Evolutionary conservation across 495 filamentous ascomycete species (phyloP), one percentile per base, ranked within the genome.

Genomic region (Arthonia radiata): DNA sequence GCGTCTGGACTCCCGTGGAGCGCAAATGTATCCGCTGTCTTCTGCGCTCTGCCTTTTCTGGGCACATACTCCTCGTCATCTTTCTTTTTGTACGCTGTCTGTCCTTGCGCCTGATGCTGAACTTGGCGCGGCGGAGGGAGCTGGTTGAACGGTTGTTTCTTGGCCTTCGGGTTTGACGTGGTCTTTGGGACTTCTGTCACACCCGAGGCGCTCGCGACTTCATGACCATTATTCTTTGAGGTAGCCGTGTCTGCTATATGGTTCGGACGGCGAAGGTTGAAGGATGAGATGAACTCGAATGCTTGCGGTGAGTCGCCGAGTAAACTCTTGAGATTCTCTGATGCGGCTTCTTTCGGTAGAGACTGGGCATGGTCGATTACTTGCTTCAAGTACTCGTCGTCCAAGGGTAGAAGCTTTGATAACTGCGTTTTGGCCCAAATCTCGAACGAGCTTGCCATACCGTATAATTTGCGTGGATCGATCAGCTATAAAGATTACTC

Each of bases 201-300:
- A 31, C 40, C 26, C 29, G 11, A 51, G 44, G 23, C 40, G 5
- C 45, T 43, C 2, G 26, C 31, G 5, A 25, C 18, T 13, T 18
- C 24, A 39, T 24, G 4, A 29, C 15, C 1, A 34, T 17, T 11
- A 32, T 17, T n/a, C 43, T 17, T 2, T 45, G 24, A 23, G 36
- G n/a, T 15, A 22, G 19, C 19, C 11, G 19, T 22, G 6, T 11
- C 19, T 22, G 7, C 19, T 22, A 11, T 22, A 38, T 48, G 1
- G 53, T 50, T 13, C 56, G 60, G 47, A 17, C 76, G 65, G 17
- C 65, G 69, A 6, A 68, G 54, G 43, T 86, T 94, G 57, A 91
- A 94, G 23, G 70, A 68, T 13, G 79, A 66, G 38, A 97, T 91
- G 44, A 94, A 97, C 32, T 90, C 80, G 32, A 93, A 48, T 1